These are phyloP conservation scores for Neofusicoccum parvum DNA, from an alignment of 2,329 filamentous ascomycete species.

Conservation along the genomic window DNA sequence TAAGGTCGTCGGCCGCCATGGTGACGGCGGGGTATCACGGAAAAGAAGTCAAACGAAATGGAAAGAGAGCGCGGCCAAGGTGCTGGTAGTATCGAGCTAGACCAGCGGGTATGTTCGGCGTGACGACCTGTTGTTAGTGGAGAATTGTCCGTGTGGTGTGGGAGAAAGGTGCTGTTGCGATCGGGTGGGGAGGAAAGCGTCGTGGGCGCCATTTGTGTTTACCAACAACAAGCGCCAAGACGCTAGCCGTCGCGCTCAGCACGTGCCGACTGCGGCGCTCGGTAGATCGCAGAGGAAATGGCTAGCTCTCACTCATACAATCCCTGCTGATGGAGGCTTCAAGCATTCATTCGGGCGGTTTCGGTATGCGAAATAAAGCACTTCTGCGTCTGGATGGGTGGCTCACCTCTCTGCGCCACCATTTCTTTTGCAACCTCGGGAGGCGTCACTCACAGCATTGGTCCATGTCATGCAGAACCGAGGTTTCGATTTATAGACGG, in stretches of 20 bases:
- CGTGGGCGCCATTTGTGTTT: background rate
- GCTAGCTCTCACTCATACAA: no score
- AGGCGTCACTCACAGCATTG: background rate
- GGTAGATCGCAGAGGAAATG: background rate
- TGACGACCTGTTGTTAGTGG: conserved; percentile 9
- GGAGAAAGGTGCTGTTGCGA: background rate
- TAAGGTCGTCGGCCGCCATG: conserved; percentile 50
- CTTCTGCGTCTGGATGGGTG: no score
- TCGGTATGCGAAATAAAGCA: no score
- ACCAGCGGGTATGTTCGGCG: background rate
- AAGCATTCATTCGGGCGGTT: no score
- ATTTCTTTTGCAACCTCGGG: no score
- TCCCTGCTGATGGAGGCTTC: no score
- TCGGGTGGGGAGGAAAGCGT: background rate
- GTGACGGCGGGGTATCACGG: conserved; percentile 22
- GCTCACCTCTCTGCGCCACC: no score
- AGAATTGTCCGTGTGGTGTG: background rate
- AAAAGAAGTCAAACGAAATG: background rate
- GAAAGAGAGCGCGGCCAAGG: background rate
- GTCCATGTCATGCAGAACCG: background rate
- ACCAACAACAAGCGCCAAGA: conserved; percentile 5
- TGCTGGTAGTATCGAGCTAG: background rate
- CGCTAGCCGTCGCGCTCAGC: background rate
- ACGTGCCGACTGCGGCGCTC: background rate
- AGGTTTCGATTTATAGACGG: background rate